phyloP scores from a whole-genome alignment of 345 rosid genomes.

The Linum trigynum region DNA sequence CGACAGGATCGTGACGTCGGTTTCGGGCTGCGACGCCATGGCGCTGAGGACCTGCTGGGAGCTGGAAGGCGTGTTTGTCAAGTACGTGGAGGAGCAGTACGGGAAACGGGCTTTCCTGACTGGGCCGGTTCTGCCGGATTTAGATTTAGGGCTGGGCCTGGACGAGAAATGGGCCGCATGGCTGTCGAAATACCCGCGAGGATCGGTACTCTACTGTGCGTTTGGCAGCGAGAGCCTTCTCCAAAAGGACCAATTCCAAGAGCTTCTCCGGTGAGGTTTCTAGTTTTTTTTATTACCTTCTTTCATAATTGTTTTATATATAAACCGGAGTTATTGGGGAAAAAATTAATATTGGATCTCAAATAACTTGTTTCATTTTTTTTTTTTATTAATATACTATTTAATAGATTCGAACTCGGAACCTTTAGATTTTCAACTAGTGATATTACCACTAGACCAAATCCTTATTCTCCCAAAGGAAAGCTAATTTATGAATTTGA shows the following conservation, averaged over 20 bases:
- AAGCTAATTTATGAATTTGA: too few species aligned
- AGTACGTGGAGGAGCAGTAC: not conserved
- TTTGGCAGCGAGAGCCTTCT: conserved; percentile 7
- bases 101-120: conserved; percentile 7
- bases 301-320: too few species aligned
- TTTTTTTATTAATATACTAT: too few species aligned
- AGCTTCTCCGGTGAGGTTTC: not conserved
- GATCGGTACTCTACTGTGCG: conserved; percentile 7
- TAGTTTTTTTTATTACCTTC: too few species aligned
- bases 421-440: too few species aligned
- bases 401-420: too few species aligned
- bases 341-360: too few species aligned
- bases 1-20: not conserved
- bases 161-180: conserved; percentile 4
- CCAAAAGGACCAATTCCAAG: conserved; percentile 4
- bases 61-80: conserved; percentile 1
- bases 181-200: not conserved
- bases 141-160: not conserved
- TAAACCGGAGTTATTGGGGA: too few species aligned
- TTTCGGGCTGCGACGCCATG: not conserved
- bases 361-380: too few species aligned
- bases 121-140: conserved; percentile 10
- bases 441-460: too few species aligned
- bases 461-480: too few species aligned
- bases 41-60: conserved; percentile 7